These are phyloP conservation scores for Lagenaria siceraria DNA, from an alignment of 306 rosid species.

Conservation along the genomic window DNA sequence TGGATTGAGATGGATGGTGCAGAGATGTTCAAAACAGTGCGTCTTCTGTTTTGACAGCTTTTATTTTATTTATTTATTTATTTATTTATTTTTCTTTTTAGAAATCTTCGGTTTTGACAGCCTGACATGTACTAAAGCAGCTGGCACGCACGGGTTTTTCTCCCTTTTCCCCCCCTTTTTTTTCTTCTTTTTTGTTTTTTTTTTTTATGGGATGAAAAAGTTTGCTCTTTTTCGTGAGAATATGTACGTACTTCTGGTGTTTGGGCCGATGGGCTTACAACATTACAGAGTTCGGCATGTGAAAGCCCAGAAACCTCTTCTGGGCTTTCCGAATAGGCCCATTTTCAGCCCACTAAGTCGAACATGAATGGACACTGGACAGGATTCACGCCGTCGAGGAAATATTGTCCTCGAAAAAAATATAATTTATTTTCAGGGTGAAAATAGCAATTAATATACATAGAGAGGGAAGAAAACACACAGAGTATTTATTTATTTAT, in stretches of 20 bases:
- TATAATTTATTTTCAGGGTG: too few relatives aligned
- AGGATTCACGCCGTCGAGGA: too few relatives aligned
- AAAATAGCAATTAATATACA: too few relatives aligned
- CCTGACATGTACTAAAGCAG: conserved; percentile 8
- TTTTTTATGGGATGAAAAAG: background rate
- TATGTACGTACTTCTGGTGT: too few relatives aligned
- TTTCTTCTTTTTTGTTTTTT: too few relatives aligned
- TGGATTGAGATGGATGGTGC: background rate
- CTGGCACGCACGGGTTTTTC: conserved; percentile 5
- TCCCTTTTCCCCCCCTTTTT: background rate
- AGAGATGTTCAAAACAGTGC: background rate
- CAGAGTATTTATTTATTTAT: too few relatives aligned
- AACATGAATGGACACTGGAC: too few relatives aligned
- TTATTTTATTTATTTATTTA: background rate
- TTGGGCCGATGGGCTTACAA: background rate
- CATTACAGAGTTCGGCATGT: background rate
- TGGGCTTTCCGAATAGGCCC: background rate
- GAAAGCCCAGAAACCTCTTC: background rate
- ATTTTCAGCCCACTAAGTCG: too few relatives aligned
- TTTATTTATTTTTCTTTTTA: background rate
- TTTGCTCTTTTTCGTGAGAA: background rate
- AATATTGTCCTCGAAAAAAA: too few relatives aligned
- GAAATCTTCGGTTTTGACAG: background rate
- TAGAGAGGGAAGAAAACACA: too few relatives aligned
- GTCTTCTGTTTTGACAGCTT: background rate